These are phyloP conservation scores for Fennellomyces sp. DNA, from an alignment of 371 early-diverging fungal species.

Conservation along the genomic window DNA sequence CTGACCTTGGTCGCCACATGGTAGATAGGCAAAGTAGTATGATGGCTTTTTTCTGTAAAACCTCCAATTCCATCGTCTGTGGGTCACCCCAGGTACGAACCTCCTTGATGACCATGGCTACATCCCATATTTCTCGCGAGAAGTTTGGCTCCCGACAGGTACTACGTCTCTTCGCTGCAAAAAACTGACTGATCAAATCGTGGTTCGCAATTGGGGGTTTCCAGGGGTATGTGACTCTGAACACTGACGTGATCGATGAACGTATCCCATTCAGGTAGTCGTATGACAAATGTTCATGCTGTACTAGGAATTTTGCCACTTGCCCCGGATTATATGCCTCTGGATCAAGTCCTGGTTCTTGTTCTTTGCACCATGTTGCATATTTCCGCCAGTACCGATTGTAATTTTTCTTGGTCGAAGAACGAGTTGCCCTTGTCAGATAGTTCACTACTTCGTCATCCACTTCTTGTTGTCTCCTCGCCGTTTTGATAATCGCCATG, in stretches of 20 bases:
- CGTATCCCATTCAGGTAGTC: neutral
- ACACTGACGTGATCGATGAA: neutral
- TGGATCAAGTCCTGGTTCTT: neutral
- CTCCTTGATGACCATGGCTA: neutral
- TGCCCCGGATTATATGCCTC: neutral
- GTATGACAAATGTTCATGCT: neutral
- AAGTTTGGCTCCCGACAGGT: neutral
- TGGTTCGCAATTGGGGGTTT: neutral
- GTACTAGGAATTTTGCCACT: neutral
- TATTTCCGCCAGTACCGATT: too few species aligned
- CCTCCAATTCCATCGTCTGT: too few species aligned
- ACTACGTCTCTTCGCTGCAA: neutral
- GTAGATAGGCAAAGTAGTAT: conserved; percentile 1
- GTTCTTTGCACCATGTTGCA: conserved; percentile 1
- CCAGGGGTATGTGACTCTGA: neutral
- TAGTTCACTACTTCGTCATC: too few species aligned
- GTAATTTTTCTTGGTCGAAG: too few species aligned
- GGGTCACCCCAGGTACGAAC: conserved; percentile 8
- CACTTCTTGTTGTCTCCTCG: neutral
- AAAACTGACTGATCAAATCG: neutral
- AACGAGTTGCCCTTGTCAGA: too few species aligned
- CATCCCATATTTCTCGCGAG: neutral
- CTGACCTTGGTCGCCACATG: conserved; percentile 8
- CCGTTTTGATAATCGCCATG: conserved; percentile 5
- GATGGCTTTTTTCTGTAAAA: too few species aligned